Evolutionary conservation across 139 green algal species (phyloP).

Genomic region (Chlorella sp.): DNA sequence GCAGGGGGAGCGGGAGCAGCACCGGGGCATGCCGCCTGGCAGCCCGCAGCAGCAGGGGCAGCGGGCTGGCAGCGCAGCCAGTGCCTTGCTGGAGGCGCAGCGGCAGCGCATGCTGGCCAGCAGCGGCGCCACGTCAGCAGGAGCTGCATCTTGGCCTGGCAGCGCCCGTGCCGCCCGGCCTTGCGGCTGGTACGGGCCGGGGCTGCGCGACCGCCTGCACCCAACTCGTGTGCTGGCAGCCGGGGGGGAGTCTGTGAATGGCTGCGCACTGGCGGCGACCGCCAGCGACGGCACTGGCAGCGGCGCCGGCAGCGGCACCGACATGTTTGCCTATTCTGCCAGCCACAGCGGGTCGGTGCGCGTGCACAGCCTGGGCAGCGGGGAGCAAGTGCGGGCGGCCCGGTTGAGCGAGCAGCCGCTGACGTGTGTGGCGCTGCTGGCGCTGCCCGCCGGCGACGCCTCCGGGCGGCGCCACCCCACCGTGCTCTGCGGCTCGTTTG

Average conservation of each 20-base stretch:
- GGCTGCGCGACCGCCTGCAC: slow-evolving; percentile 30
- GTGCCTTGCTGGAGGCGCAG: slow-evolving; percentile 39
- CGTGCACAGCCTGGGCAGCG: slow-evolving; percentile 46
- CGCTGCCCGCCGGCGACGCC: neutral
- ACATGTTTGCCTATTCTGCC: slow-evolving; percentile 13
- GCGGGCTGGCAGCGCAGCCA: neutral
- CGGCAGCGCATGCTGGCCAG: slow-evolving; percentile 31
- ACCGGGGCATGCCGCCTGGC: neutral
- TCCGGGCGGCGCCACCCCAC: slow-evolving; percentile 43
- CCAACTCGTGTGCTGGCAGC: slow-evolving; percentile 28
- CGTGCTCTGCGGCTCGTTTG: slow-evolving; percentile 67
- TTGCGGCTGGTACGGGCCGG: slow-evolving; percentile 13
- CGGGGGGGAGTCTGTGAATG: slow-evolving; percentile 38
- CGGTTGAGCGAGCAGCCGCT: slow-evolving; percentile 37
- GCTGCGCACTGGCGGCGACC: slow-evolving; percentile 27
- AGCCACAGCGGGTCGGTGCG: slow-evolving; percentile 52
- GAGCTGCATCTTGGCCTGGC: neutral
- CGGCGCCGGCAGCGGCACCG: neutral
- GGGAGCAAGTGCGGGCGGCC: slow-evolving; percentile 15
- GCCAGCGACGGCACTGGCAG: neutral
- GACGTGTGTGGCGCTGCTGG: slow-evolving; percentile 64
- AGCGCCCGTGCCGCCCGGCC: neutral
- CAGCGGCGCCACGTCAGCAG: slow-evolving; percentile 5
- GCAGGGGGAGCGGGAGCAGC: neutral
- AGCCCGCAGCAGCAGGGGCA: neutral